phyloP scores from a whole-genome alignment of 257 asterid genomes.

The Coffea canephora region DNA sequence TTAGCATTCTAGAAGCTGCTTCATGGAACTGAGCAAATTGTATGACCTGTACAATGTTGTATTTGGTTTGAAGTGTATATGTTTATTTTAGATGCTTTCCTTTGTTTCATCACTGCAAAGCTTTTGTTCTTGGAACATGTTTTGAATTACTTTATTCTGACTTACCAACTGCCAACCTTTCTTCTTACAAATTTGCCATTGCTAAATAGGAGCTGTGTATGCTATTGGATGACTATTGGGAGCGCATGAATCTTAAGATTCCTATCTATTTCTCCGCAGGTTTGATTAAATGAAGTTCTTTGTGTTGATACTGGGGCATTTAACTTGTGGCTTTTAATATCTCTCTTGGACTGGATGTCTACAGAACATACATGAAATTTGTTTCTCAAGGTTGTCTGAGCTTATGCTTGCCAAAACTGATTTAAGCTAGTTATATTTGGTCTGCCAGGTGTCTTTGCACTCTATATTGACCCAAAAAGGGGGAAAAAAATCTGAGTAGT shows the following conservation, averaged over 20 bases:
- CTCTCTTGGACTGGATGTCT: background rate
- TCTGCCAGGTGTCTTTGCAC: background rate
- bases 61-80: background rate
- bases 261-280: conserved; percentile 95
- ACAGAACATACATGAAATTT: background rate
- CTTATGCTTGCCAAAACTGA: background rate
- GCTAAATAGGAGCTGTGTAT: conserved; percentile 77
- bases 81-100: background rate
- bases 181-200: conserved; percentile 15
- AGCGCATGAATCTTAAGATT: conserved; percentile 75
- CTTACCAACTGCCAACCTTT: background rate
- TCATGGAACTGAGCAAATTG: background rate
- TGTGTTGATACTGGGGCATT: background rate
- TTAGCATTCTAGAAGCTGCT: background rate
- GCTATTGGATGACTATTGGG: conserved; percentile 94
- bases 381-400: background rate
- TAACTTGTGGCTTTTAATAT: background rate
- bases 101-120: background rate
- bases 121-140: background rate
- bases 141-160: background rate
- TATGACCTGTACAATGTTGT: background rate
- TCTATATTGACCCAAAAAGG: background rate
- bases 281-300: conserved; percentile 28
- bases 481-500: background rate
- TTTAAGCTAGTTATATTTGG: background rate